Base-by-base conservation (phyloP, 1,284 basidiomycete genomes). In the Stereum hirsutum region DNA sequence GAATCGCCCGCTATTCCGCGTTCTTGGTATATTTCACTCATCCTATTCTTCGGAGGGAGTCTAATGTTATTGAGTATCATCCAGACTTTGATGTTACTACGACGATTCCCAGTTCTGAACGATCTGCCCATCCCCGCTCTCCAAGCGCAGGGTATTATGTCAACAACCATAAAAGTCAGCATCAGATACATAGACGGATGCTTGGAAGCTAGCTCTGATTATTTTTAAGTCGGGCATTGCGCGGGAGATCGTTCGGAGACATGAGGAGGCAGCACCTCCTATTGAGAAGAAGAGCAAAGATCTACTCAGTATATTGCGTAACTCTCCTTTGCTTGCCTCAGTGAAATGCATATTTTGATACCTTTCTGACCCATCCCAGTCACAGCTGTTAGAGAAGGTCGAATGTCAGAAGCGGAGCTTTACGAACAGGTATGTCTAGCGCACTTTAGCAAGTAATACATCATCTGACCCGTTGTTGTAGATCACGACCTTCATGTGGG, bases 41-140 rank as follows among this genome's bases (percentile, higher is more conserved):
- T 30, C 28, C 30, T 10, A n/a, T 7, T 33, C 26, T 38, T 24
- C 33, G 12, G 35, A 12, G n/a, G 17, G 6, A 15, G 17, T 6
- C 10, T 46, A n/a, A n/a, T 12, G 23, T 21, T 19, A 42, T 28
- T n/a, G 6, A 25, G 17, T 11, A 5, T 20, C 12, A 8, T 20
- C 14, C 26, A 57, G 51, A 50, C 48, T 31, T 46, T 52, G 3
- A 46, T 55, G 43, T 47, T 54, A 8, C 32, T 60, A 15, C 54
- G 57, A 24, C 51, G 54, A 4, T 59, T 58, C 44, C 54, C 57
- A 2, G 44, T 56, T 30, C 51, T 60, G 33, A 52, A 52, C 32
- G 33, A 52, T 12, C 43, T 57, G 1, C 56, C 57, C 1, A 43
- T 59, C 17, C 6, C 33, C 6, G 45, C 52, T 1, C 46, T 58